Percentiles rank a stretch among this genome's conserved stretches.
phyloP scores from a whole-genome alignment of 2,329 filamentous ascomycete genomes.

The Allantophomopsis lycopodina region DNA sequence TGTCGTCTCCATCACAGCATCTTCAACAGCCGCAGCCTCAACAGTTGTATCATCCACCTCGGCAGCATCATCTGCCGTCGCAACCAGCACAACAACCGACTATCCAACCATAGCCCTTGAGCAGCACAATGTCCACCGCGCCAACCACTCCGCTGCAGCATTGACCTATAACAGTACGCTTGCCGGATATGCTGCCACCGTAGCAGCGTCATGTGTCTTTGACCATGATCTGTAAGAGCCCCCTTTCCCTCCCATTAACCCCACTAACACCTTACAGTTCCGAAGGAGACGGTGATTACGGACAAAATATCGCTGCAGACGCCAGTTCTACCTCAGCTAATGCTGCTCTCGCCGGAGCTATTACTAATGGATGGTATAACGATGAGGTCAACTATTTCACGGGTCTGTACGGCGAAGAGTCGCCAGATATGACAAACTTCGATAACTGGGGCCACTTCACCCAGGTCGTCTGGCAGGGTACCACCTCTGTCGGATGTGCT shows the following conservation, averaged over 20 bases:
- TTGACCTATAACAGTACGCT: slow-evolving; percentile 52
- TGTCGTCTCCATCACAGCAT: no score
- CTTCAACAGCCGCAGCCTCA: no score
- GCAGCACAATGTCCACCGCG: slow-evolving; percentile 74
- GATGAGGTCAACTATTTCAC: slow-evolving; percentile 49
- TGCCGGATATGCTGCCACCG: slow-evolving; percentile 44
- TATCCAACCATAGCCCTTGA: slow-evolving; percentile 31
- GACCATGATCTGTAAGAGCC: slow-evolving; percentile 55
- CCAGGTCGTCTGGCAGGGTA: slow-evolving; percentile 56
- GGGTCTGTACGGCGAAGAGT: slow-evolving; percentile 40
- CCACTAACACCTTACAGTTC: no score
- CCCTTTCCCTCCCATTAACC: no score
- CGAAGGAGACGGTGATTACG: no score
- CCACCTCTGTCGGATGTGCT: slow-evolving; percentile 46
- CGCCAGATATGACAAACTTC: slow-evolving; percentile 49
- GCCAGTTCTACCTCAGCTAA: slow-evolving; percentile 19
- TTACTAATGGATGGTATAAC: slow-evolving; percentile 81
- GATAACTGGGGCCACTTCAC: slow-evolving; percentile 59
- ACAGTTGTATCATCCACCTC: no score
- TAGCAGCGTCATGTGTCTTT: slow-evolving; percentile 55
- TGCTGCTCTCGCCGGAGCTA: slow-evolving; percentile 43
- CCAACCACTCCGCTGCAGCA: slow-evolving; percentile 57
- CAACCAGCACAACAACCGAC: no score
- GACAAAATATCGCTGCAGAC: slow-evolving; percentile 20
- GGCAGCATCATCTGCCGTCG: no score